Evolutionary conservation across 1,284 basidiomycete genomes (phyloP), one percentile per base, ranked within the genome.

Genomic region (Trametes sp.): DNA sequence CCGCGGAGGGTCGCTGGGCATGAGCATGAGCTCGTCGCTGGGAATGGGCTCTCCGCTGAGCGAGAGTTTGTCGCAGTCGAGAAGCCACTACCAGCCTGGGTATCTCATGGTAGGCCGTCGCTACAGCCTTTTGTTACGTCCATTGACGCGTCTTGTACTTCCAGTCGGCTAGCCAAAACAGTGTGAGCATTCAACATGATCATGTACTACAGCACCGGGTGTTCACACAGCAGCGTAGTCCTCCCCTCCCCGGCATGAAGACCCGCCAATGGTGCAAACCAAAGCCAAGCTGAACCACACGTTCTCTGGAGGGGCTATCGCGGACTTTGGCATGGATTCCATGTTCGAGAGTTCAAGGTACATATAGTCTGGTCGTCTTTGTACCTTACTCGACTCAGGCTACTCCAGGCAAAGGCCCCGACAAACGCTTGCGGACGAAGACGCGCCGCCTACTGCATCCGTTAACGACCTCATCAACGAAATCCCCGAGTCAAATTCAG

Each of bases 241-340:
- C 42, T 75, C 82, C 23, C 84, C 85, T 5, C 85, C 84, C 68
- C 82, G 89, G 29, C 78, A 82, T 9, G 88, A 91, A 63, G 90
- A 92, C 60, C 80, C 84, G 46, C 88, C 89, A 8, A 80, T 89
- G 13, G 86, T 92, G 16, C 86, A 83, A 61, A 92, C 89, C 0
- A 90, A 92, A 72, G 90, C 90, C 23, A 92, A 92, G 73, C 82
- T 92, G 78, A 90, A 87, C 71, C 82, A 87, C 55, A 81, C 83
- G 7, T 78, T 90, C 19, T 80, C 86, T n/a, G 82, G 87, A 53
- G 83, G 84, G 19, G 78, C 85, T 23, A 80, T 84, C 0, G 82
- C 86, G 14, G 88, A 89, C 62, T 92, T 90, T 76, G 90, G 89
- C 1, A 86, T 89, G 78, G 89, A 90, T 64, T 90, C 90, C 23